phyloP scores from a whole-genome alignment of 164 flowering plant species.

The Kalanchoe fedtschenkoi region DNA sequence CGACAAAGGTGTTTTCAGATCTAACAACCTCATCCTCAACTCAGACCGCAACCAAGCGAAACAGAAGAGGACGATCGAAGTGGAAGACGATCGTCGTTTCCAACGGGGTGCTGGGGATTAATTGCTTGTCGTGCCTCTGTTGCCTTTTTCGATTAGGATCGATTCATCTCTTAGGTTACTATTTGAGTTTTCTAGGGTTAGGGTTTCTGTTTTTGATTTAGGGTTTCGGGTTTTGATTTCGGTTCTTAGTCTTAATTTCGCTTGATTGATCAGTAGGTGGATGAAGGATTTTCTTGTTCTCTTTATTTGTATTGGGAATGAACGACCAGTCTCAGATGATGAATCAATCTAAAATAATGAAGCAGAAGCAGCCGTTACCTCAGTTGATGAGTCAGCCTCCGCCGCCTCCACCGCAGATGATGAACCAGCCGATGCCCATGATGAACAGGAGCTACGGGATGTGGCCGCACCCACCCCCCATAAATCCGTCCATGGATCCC shows the following conservation, averaged over 20 bases:
- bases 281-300: no score
- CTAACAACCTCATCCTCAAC: no score
- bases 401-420: not conserved
- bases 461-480: constrained; percentile 23
- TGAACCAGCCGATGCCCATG: constrained; percentile 17
- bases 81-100: not conserved
- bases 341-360: constrained; percentile 17
- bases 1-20: not conserved
- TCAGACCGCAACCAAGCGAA: not conserved
- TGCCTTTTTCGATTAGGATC: not conserved
- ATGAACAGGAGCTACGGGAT: constrained; percentile 20
- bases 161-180: not conserved
- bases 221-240: not conserved
- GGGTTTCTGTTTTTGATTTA: not conserved
- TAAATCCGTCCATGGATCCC: constrained; percentile 14
- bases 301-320: no score
- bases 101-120: not conserved
- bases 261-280: no score
- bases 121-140: not conserved
- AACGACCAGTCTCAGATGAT: constrained; percentile 8
- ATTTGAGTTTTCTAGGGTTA: not conserved
- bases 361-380: constrained; percentile 16
- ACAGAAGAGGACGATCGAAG: not conserved
- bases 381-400: constrained; percentile 18
- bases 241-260: not conserved